Evolutionary conservation across 2,329 filamentous ascomycete genomes (phyloP).

Genomic region (Fusarium chaquense): DNA sequence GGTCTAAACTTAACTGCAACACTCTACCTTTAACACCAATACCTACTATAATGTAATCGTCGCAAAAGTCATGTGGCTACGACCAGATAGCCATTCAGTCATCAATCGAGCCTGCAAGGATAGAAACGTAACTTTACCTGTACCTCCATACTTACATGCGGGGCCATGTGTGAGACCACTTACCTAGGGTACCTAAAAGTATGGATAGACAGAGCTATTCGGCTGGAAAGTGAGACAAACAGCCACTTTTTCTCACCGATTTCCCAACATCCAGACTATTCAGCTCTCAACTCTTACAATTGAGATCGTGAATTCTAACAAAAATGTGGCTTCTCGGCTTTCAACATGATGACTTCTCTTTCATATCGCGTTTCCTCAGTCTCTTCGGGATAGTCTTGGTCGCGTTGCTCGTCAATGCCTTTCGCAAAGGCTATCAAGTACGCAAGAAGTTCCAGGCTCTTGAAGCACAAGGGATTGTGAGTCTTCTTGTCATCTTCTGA

Average conservation of each 20-base stretch:
- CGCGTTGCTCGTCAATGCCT: conserved; percentile 7
- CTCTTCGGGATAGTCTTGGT: conserved; percentile 6
- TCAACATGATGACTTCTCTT: conserved; percentile 6
- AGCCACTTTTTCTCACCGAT: background rate
- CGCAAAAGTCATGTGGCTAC: background rate
- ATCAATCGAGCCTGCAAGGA: background rate
- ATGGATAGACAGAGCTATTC: background rate
- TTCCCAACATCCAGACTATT: background rate
- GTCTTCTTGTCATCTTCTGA: background rate
- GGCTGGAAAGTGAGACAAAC: conserved; percentile 1
- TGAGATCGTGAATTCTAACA: background rate
- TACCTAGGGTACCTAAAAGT: no score
- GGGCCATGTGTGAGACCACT: background rate
- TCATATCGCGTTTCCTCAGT: background rate
- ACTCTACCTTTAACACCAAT: background rate
- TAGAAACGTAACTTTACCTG: background rate
- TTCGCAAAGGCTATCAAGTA: conserved; percentile 18
- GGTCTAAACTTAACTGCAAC: background rate
- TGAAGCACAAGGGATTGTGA: conserved; percentile 14
- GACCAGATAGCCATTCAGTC: background rate
- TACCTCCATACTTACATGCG: background rate
- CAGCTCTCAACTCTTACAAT: background rate
- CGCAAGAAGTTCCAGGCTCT: conserved; percentile 20
- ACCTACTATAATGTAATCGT: background rate
- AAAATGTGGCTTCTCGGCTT: conserved; percentile 6